Percentiles rank a stretch among this genome's conserved stretches.
Evolutionary conservation across 2,329 filamentous ascomycete species (phyloP).

Genomic region (Knoxdaviesia capensis): DNA sequence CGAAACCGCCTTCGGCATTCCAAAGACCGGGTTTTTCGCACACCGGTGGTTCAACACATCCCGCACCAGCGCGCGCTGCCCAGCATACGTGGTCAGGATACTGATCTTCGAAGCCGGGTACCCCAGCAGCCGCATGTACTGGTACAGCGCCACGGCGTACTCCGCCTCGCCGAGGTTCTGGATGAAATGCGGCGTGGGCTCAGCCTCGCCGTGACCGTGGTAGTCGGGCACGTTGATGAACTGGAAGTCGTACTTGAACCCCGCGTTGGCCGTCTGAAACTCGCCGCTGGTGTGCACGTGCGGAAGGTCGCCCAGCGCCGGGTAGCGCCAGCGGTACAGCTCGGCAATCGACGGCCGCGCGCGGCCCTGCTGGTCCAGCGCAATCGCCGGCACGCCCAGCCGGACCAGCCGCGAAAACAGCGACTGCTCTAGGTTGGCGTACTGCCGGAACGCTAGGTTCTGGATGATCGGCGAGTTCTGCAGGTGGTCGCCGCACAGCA

Average conservation of each 20-base stretch:
- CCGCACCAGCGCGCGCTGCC: slow-evolving; percentile 69
- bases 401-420: slow-evolving; percentile 82
- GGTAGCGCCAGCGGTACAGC: slow-evolving; percentile 88
- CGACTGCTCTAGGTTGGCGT: slow-evolving; percentile 89
- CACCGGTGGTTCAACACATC: slow-evolving; percentile 77
- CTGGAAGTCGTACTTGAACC: slow-evolving; percentile 86
- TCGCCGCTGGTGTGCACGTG: slow-evolving; percentile 47
- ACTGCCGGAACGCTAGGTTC: slow-evolving; percentile 81
- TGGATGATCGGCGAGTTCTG: slow-evolving; percentile 95
- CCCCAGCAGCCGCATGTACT: slow-evolving; percentile 92
- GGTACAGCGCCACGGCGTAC: slow-evolving; percentile 85
- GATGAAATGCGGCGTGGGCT: slow-evolving; percentile 85
- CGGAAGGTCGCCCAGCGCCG: slow-evolving; percentile 58
- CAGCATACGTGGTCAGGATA: slow-evolving; percentile 85
- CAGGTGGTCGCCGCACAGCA: slow-evolving; percentile 85
- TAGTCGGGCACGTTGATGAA: slow-evolving; percentile 94
- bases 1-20: slow-evolving; percentile 70
- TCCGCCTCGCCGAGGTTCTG: slow-evolving; percentile 95
- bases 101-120: slow-evolving; percentile 72
- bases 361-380: slow-evolving; percentile 82
- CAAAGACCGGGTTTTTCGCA: slow-evolving; percentile 65
- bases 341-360: slow-evolving; percentile 71
- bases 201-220: slow-evolving; percentile 70
- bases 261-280: slow-evolving; percentile 69
- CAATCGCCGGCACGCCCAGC: slow-evolving; percentile 77